Evolutionary conservation across 1,284 basidiomycete genomes (phyloP), one percentile per base, ranked within the genome.

Genomic region (Ganoderma boninense): DNA sequence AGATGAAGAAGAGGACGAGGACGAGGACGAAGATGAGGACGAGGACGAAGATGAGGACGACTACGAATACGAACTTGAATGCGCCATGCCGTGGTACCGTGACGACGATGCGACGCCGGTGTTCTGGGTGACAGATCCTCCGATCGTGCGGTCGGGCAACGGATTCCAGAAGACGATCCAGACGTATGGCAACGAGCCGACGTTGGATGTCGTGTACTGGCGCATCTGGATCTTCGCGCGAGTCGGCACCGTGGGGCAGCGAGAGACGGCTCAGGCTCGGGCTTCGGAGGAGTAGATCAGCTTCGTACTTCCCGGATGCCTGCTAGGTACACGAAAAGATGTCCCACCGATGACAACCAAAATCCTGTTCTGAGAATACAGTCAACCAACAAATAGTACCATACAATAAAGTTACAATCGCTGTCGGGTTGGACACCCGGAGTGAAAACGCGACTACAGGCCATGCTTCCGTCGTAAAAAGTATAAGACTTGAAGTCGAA

Each of bases 121-220:
- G 56, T 46, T 68, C 3, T 78, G 76, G 75, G 73, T 75, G 43
- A 73, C 68, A 7, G 52, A 63, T 26, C 11, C 46, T 13, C 68
- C 69, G 52, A 3, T 4, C 1, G 35, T 54, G 26, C 74, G 68
- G 60, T 16, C 35, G 3, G 13, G 49, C 13, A 64, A 60, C 11
- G 57, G 57, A 38, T 60, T 60, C 57, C 20, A 73, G 68, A 44
- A n/a, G 6, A 49, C 65, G 14, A 75, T 66, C 64, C 62, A 73
- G 23, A 69, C 68, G 26, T 72, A 77, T 52, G 76, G 76, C 11
- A 77, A 77, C 61, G 35, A 77, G 40, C 64, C 73, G 13, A 13
- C 42, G 1, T 1, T 75, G 6, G 68, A n/a, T 4, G 60, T 67
- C 32, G 66, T 66, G 40, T 77, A 77, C 44, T 72, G 71, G 62